These are phyloP conservation scores for Podaxis sp. DNA, from an alignment of 768 basidiomycete species.

Conservation along the genomic window DNA sequence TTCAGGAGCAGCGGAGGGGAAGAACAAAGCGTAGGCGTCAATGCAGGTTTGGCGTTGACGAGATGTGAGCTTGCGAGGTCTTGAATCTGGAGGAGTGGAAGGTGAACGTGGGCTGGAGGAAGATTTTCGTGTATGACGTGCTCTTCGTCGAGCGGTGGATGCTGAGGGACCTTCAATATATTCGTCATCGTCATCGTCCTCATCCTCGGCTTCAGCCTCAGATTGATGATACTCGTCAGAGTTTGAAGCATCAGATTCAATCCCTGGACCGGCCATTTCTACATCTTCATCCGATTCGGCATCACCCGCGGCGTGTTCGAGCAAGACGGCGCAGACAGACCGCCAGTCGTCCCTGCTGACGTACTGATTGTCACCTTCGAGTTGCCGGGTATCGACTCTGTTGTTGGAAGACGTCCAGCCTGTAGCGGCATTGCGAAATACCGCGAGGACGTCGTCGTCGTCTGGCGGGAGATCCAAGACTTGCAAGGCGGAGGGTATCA, in stretches of 20 bases:
- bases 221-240: conserved; percentile 26
- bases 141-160: conserved; percentile 22
- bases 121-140: conserved; percentile 11
- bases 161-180: conserved; percentile 25
- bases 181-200: conserved; percentile 25
- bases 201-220: conserved; percentile 29
- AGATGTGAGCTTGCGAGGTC: conserved; percentile 36
- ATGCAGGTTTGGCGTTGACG: conserved; percentile 56
- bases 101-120: conserved; percentile 11
- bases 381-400: conserved; percentile 16
- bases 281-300: conserved; percentile 22
- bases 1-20: conserved; percentile 50
- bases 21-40: conserved; percentile 71
- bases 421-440: conserved; percentile 73
- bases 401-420: conserved; percentile 55
- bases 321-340: conserved; percentile 73
- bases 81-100: conserved; percentile 7
- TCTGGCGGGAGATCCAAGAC: conserved; percentile 66
- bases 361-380: conserved; percentile 26
- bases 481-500: conserved; percentile 62
- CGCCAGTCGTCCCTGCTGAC: conserved; percentile 76
- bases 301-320: conserved; percentile 42
- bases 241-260: conserved; percentile 18
- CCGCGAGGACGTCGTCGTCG: conserved; percentile 68
- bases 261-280: conserved; percentile 3